Evolutionary conservation across 495 filamentous ascomycete species (phyloP).

Genomic region (Penicillium lagena): DNA sequence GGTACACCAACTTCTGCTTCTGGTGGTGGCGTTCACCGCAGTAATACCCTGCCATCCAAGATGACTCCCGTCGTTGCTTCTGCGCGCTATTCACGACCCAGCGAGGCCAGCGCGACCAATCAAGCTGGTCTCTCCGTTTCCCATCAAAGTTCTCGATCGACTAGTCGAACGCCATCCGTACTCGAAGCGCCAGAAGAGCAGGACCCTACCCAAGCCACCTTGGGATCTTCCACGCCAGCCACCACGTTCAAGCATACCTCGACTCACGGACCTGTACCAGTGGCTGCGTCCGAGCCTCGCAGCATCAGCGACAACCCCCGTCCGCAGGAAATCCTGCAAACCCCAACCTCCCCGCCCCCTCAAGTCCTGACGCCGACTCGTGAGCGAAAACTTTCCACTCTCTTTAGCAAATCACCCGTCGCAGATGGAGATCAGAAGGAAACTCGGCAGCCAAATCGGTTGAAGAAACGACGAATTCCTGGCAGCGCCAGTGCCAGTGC

Average conservation of each 20-base stretch:
- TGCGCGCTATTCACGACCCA: conserved; percentile 45
- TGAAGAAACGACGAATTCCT: conserved; percentile 74
- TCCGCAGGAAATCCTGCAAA: conserved; percentile 39
- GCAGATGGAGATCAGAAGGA: conserved; percentile 50
- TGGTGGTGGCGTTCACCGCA: conserved; percentile 68
- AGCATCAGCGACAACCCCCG: conserved; percentile 22
- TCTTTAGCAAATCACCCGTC: conserved; percentile 64
- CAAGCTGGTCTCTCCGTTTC: conserved; percentile 25
- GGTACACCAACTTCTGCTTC: conserved; percentile 56
- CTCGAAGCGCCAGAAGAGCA: conserved; percentile 15
- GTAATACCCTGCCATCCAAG: conserved; percentile 94
- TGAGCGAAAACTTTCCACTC: conserved; percentile 59
- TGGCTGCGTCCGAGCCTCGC: conserved; percentile 12
- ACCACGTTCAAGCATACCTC: conserved; percentile 26
- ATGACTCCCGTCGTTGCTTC: conserved; percentile 67
- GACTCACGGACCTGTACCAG: conserved; percentile 30
- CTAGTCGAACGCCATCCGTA: conserved; percentile 29
- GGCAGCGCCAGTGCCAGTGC: conserved; percentile 73
- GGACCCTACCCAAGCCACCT: neutral
- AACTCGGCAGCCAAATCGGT: conserved; percentile 66
- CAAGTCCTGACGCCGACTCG: conserved; percentile 55
- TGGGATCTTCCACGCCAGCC: conserved; percentile 7
- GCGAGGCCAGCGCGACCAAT: conserved; percentile 24
- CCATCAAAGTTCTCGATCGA: conserved; percentile 25
- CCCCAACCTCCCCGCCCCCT: conserved; percentile 29